Base-by-base conservation (phyloP, 2,329 filamentous ascomycete species). In the Anthostomella pinea region DNA sequence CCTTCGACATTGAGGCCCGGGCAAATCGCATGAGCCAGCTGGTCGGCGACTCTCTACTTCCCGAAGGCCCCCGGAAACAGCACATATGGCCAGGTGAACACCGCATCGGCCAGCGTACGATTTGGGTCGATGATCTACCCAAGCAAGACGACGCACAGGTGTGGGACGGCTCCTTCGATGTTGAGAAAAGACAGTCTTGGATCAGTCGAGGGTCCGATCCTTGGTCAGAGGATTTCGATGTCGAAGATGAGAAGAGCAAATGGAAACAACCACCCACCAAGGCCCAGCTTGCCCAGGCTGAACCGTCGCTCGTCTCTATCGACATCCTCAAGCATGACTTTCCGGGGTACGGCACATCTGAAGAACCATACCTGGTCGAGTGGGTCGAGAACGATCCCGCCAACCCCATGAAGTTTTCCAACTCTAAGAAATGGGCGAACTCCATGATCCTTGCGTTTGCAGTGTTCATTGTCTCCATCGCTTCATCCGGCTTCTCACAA, bases 341-440 rank as follows among this genome's bases (percentile, higher is more conserved):
- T 39, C 56, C 61, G 8, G 67, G 67, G 16, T 53, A 55, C 4
- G 67, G 67, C 33, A 69, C 66, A 20, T 57, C 61, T 10, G 63
- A 66, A 9, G 65, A 69, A 39, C 67, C 67, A 1, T 69, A 60
- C 40, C 53, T 68, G 8, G 64, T 72, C 33, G 63, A 67, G 30
- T 72, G 65, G 65, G 62, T 70, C 38, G 60, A 66, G 14, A 60
- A 67, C 30, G 69, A 72, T 39, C 63, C 66, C 3, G 57, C 67
- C 39, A 70, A 72, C 35, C 66, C 67, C 0, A 60, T 69, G 59
- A 52, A 45, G 9, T 69, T 62, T 45, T 9, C 52, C 6, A 52
- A 51, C 33, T 52, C 51, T 25, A 64, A 60, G 49, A 70, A 69
- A 44, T 67, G 66, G 65, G 45, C 57, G 13, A 59, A 65, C 33